A percentile compares a stretch with the other conserved stretches of the same genome.
Evolutionary conservation across 208 protist genomes (phyloP).

Genomic region (Novymonas esmeraldas): DNA sequence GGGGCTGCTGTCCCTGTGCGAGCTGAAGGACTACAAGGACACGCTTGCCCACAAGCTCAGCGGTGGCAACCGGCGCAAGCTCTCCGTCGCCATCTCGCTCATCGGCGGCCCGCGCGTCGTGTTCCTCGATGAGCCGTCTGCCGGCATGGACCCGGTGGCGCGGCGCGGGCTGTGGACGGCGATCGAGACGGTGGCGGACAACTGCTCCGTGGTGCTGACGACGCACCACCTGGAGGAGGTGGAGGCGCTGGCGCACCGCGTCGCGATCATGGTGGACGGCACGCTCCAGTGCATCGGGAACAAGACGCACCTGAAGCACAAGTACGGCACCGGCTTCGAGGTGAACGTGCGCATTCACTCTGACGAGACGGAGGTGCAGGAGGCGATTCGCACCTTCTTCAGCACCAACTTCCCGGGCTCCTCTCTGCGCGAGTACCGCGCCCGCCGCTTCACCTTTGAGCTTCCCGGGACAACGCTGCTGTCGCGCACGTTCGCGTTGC

Average conservation of each 20-base stretch:
- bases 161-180: conserved; percentile 68
- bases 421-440: conserved; percentile 39
- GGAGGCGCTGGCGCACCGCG: conserved; percentile 73
- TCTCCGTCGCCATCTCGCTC: conserved; percentile 66
- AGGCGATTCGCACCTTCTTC: conserved; percentile 42
- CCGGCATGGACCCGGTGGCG: conserved; percentile 69
- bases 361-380: conserved; percentile 17
- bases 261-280: conserved; percentile 86
- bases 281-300: conserved; percentile 75
- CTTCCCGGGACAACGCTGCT: conserved; percentile 36
- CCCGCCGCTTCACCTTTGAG: conserved; percentile 48
- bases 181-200: conserved; percentile 55
- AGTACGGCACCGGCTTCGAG: conserved; percentile 68
- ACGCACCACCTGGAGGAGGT: conserved; percentile 95
- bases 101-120: conserved; percentile 61
- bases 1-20: conserved; percentile 36
- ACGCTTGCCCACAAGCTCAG: conserved; percentile 34
- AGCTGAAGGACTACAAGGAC: conserved; percentile 33
- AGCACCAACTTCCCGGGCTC: conserved; percentile 31
- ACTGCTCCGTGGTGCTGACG: conserved; percentile 86
- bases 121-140: conserved; percentile 80
- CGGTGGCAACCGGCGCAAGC: conserved; percentile 80
- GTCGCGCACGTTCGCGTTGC: conserved; percentile 38
- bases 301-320: conserved; percentile 69
- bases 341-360: conserved; percentile 46